These are phyloP conservation scores for Rhytidhysteron rufulum DNA, from an alignment of 2,329 filamentous ascomycete genomes.

Conservation along the genomic window DNA sequence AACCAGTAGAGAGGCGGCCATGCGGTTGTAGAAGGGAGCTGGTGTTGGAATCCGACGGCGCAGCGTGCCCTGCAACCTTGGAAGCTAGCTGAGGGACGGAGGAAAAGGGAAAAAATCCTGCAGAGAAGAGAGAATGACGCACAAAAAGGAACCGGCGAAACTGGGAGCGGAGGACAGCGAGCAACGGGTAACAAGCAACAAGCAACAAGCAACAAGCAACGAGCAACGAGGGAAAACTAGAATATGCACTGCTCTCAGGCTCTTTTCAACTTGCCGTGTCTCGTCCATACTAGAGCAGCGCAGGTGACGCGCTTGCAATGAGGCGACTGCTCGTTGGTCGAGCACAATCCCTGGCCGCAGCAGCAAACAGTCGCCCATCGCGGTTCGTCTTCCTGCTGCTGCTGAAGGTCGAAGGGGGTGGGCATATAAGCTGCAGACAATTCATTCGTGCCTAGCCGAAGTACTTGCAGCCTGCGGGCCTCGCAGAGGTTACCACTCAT, in stretches of 20 bases:
- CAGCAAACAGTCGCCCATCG: constrained; percentile 8
- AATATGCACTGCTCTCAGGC: background rate
- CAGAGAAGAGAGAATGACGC: background rate
- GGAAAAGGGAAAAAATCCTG: too few relatives aligned
- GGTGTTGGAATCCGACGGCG: too few relatives aligned
- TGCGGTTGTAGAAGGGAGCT: too few relatives aligned
- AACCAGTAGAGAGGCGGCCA: too few relatives aligned
- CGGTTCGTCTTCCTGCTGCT: background rate
- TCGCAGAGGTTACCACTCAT: too few relatives aligned
- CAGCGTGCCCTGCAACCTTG: too few relatives aligned
- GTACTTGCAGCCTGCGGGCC: constrained; percentile 2
- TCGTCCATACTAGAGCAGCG: constrained; percentile 5
- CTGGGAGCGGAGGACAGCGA: background rate
- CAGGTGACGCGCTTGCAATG: constrained; percentile 8
- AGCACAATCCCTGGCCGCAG: constrained; percentile 6
- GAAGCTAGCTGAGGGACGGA: too few relatives aligned
- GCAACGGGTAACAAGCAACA: too few relatives aligned
- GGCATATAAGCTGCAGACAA: constrained; percentile 4
- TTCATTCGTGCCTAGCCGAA: constrained; percentile 10
- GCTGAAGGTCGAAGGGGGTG: background rate
- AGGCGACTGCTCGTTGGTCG: constrained; percentile 9
- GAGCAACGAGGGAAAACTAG: background rate
- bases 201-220: background rate
- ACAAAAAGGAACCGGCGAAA: background rate
- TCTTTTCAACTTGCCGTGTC: background rate